A percentile compares a stretch with the other conserved stretches of the same genome.
Evolutionary conservation across 768 basidiomycete species (phyloP).

Genomic region (Kwoniella bestiolae): DNA sequence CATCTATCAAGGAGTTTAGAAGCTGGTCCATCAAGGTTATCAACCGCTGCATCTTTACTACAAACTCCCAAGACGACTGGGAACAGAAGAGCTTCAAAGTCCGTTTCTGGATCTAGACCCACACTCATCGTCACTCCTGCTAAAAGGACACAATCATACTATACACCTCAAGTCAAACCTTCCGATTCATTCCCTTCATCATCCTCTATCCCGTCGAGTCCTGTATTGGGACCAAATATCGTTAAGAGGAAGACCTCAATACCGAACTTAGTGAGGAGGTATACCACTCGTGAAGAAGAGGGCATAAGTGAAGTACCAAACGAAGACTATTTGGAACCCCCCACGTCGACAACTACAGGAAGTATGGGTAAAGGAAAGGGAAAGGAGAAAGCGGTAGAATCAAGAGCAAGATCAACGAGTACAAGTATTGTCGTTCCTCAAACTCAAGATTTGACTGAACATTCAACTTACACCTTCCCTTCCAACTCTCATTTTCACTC

Average conservation of each 20-base stretch:
- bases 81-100: constrained; percentile 35
- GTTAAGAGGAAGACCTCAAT: constrained; percentile 41
- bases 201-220: not conserved
- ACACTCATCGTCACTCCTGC: constrained; percentile 8
- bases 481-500: too few relatives aligned
- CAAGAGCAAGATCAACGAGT: constrained; percentile 46
- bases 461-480: constrained; percentile 22
- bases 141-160: constrained; percentile 25
- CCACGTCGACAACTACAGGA: not conserved
- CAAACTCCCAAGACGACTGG: not conserved
- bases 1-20: constrained; percentile 16
- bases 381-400: constrained; percentile 25
- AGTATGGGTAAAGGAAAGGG: constrained; percentile 7
- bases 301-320: constrained; percentile 10
- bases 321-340: not conserved
- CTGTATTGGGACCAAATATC: constrained; percentile 3
- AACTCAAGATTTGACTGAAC: constrained; percentile 4
- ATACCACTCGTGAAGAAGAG: constrained; percentile 15
- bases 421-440: constrained; percentile 44
- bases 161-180: constrained; percentile 21
- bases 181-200: constrained; percentile 10
- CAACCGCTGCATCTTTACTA: not conserved
- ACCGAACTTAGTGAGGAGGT: constrained; percentile 23
- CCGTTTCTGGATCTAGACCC: constrained; percentile 33
- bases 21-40: constrained; percentile 25